Evolutionary conservation across 2,329 filamentous ascomycete genomes (phyloP).

Genomic region (Penicillium psychrosexuale): DNA sequence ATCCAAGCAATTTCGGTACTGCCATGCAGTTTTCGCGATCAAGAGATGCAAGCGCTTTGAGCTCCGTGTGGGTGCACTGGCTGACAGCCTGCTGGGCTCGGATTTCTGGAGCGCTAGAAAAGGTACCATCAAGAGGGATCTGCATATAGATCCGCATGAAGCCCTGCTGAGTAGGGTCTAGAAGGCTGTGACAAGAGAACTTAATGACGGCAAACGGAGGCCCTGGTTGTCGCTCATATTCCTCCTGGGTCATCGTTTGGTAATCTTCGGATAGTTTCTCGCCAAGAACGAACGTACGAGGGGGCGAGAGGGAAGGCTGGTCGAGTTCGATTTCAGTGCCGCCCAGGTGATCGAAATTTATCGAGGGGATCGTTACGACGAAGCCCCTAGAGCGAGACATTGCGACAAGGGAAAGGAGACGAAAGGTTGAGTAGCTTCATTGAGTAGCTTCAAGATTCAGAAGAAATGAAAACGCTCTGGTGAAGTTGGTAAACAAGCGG

Average conservation of each 20-base stretch:
- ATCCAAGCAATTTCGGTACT: not conserved
- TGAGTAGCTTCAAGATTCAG: not conserved
- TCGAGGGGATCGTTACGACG: too few species aligned
- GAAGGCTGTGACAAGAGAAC: not conserved
- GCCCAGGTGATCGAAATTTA: not conserved
- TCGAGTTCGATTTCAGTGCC: not conserved
- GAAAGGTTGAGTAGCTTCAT: not conserved
- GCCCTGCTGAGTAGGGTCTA: not conserved
- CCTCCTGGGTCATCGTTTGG: not conserved
- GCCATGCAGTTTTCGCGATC: not conserved
- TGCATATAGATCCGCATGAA: slow-evolving; percentile 1
- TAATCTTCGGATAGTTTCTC: not conserved
- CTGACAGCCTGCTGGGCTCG: not conserved
- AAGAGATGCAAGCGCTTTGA: not conserved
- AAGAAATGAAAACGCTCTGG: not conserved
- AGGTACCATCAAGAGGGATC: not conserved
- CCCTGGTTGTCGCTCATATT: not conserved
- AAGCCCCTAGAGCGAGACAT: too few species aligned
- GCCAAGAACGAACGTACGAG: not conserved
- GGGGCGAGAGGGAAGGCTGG: not conserved
- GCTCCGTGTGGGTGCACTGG: not conserved
- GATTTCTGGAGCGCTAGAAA: not conserved
- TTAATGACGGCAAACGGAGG: not conserved
- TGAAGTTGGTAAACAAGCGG: not conserved
- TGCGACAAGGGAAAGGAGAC: not conserved